phyloP scores from a whole-genome alignment of 768 basidiomycete species.

The Russula vinacea region DNA sequence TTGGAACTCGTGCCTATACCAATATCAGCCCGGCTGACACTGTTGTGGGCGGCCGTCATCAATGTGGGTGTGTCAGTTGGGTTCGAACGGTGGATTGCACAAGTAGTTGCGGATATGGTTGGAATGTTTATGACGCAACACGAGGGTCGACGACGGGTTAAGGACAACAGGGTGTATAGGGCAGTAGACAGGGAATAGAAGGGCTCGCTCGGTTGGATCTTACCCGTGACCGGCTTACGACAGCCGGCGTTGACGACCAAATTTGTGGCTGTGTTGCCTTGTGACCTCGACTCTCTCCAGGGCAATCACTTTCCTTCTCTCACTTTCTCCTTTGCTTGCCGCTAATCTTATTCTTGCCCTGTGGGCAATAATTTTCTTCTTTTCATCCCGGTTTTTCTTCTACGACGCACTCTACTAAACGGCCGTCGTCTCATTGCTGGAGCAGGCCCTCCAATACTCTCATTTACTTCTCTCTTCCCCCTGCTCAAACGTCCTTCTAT shows the following conservation, averaged over 20 bases:
- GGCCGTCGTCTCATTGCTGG: slow-evolving; percentile 35
- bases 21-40: slow-evolving; percentile 57
- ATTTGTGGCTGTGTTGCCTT: neutral
- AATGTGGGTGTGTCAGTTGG: slow-evolving; percentile 70
- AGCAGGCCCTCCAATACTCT: slow-evolving; percentile 42
- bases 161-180: slow-evolving; percentile 80
- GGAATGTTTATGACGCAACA: slow-evolving; percentile 43
- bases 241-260: neutral
- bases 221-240: neutral
- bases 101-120: slow-evolving; percentile 52
- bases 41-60: slow-evolving; percentile 61
- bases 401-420: slow-evolving; percentile 26
- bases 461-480: slow-evolving; percentile 18
- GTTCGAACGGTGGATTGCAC: slow-evolving; percentile 77
- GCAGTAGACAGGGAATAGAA: slow-evolving; percentile 70
- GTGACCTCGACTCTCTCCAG: neutral
- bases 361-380: slow-evolving; percentile 35
- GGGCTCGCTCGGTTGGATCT: neutral
- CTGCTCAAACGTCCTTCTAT: slow-evolving; percentile 25
- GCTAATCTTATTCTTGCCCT: slow-evolving; percentile 32
- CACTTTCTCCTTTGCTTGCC: neutral
- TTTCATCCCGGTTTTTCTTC: slow-evolving; percentile 31
- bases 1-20: slow-evolving; percentile 80
- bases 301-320: slow-evolving; percentile 11
- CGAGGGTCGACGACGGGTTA: slow-evolving; percentile 44